phyloP scores from a whole-genome alignment of 208 protist species.

The Blechomonas ayalai region DNA sequence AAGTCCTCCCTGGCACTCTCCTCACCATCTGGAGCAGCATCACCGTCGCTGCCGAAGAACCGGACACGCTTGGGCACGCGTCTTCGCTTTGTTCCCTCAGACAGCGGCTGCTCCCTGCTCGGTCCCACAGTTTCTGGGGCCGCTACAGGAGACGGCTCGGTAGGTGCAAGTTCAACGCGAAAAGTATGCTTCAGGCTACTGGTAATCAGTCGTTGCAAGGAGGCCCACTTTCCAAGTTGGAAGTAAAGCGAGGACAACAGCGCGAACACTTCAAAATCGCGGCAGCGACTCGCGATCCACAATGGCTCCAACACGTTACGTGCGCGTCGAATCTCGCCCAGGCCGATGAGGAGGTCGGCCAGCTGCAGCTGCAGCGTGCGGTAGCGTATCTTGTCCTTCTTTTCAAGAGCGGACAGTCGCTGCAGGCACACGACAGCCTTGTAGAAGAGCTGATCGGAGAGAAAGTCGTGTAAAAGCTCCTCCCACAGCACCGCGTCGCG shows the following conservation, averaged over 20 bases:
- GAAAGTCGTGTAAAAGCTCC: slow-evolving; percentile 80
- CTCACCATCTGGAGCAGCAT: slow-evolving; percentile 11
- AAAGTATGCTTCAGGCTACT: slow-evolving; percentile 77
- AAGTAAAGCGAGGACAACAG: slow-evolving; percentile 83
- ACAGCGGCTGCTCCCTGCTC: slow-evolving; percentile 1
- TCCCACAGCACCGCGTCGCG: slow-evolving; percentile 74
- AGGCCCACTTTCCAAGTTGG: slow-evolving; percentile 77
- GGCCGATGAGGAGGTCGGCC: slow-evolving; percentile 75
- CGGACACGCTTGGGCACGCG: slow-evolving; percentile 53
- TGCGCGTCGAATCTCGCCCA: slow-evolving; percentile 73
- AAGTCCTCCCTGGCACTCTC: slow-evolving; percentile 5
- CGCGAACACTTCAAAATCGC: slow-evolving; percentile 87
- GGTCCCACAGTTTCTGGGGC: no score
- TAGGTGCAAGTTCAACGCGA: slow-evolving; percentile 15
- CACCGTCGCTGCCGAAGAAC: slow-evolving; percentile 42
- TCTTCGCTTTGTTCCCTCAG: neutral
- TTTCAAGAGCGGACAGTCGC: slow-evolving; percentile 66
- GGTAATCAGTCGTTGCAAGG: slow-evolving; percentile 71
- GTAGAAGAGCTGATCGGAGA: slow-evolving; percentile 75
- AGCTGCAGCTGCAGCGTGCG: slow-evolving; percentile 78
- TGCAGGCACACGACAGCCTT: slow-evolving; percentile 83
- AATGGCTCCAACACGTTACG: slow-evolving; percentile 55
- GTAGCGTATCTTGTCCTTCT: slow-evolving; percentile 35
- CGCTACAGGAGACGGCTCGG: no score
- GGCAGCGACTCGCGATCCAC: slow-evolving; percentile 69